Conservation (phyloP, 108 stramenopile species). For the Cyclotella choctawhatcheeana region DNA sequence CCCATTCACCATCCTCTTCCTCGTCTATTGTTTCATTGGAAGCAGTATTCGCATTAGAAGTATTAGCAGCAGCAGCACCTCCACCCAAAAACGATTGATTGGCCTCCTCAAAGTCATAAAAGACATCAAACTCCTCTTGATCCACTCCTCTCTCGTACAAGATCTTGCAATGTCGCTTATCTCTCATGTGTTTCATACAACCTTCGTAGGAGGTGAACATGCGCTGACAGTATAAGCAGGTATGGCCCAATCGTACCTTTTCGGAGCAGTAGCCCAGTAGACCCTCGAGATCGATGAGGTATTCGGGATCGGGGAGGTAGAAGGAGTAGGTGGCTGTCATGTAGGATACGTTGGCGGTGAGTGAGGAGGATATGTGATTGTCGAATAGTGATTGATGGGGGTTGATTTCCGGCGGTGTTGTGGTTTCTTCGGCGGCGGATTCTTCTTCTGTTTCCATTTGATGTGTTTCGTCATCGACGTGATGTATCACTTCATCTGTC, state of each 20-base stretch:
- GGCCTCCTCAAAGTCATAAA: slow-evolving; percentile 92
- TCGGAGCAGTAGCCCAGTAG: slow-evolving; percentile 91
- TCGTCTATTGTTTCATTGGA: slow-evolving; percentile 1
- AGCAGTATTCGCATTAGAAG: not conserved
- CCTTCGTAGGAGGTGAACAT: slow-evolving; percentile 70
- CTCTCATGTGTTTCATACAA: slow-evolving; percentile 86
- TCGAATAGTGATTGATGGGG: slow-evolving; percentile 90
- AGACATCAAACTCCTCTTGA: slow-evolving; percentile 94
- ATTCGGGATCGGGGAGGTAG: slow-evolving; percentile 94
- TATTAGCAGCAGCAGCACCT: not conserved
- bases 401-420: slow-evolving; percentile 79
- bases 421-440: no score
- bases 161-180: slow-evolving; percentile 88
- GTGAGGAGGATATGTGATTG: slow-evolving; percentile 55
- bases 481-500: slow-evolving; percentile 17
- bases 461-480: not conserved
- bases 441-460: slow-evolving; percentile 19
- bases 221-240: slow-evolving; percentile 93
- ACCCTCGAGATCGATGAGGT: slow-evolving; percentile 79
- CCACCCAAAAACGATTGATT: slow-evolving; percentile 61
- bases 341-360: slow-evolving; percentile 71
- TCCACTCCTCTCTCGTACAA: slow-evolving; percentile 89
- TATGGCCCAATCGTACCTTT: slow-evolving; percentile 93
- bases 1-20: slow-evolving; percentile 33
- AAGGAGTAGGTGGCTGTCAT: slow-evolving; percentile 86